Evolutionary conservation across 768 basidiomycete genomes (phyloP), one percentile per base, ranked within the genome.

Genomic region (Lentinula guzmanii): DNA sequence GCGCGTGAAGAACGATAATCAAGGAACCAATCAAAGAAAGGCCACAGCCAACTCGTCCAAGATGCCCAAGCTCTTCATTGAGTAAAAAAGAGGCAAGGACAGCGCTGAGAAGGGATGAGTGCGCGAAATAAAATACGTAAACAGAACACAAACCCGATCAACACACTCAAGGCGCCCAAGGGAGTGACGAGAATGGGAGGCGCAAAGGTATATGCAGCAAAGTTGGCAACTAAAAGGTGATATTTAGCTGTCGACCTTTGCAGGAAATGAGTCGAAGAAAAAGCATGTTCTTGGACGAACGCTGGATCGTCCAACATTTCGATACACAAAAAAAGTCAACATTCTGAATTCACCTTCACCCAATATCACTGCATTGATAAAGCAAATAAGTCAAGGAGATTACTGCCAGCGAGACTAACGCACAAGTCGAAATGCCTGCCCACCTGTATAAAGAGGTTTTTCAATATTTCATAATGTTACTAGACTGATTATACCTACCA

Each of bases 181-280:
- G 97, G 97, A 1, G 96, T 98, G n/a, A 99, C 95, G 60, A 99
- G 80, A 70, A 98, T 95, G 67, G 97, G 93, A 63, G 96, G 97
- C 1, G 97, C 97, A 67, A 98, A 99, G 0, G 94, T 91, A 71
- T 98, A 98, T 7, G 96, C 96, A 6, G 95, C 94, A 74, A 98
- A 98, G 76, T 91, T 91, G 60, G 90, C 90, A 62, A 88, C 87
- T 90, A 64, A 3, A 3, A 61, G 35, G 4, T 6, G 10, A n/a
- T 4, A 21, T 21, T 41, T 10, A 54, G 21, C 33, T 15, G 2
- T 54, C 15, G 21, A 35, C 34, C n/a, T 52, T 13, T 31, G 4
- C 4, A 31, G 34, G 24, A 18, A 6, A 31, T 31, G 2, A 8
- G 18, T 31, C 3, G 21, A 18, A 54, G 53, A 58, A 18, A 52